Evolutionary conservation across 2,329 filamentous ascomycete genomes (phyloP).

Genomic region (Pyrenophora teres): DNA sequence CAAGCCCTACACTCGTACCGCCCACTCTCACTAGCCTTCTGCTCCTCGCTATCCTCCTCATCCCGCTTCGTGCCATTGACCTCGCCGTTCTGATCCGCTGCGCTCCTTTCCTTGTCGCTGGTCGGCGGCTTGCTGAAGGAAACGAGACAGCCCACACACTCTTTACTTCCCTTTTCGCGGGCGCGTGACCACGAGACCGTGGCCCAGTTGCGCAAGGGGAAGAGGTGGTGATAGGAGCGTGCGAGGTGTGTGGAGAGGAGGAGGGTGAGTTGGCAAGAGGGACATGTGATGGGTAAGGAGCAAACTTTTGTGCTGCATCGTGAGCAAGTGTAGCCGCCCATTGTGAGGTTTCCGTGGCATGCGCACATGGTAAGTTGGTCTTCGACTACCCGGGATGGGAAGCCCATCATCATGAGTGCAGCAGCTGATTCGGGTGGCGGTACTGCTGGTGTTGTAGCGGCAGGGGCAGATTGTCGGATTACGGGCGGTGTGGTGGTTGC

Average conservation of each 20-base stretch:
- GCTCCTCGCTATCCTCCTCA: slow-evolving; percentile 43
- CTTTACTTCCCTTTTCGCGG: slow-evolving; percentile 47
- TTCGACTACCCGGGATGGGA: slow-evolving; percentile 83
- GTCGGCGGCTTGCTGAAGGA: slow-evolving; percentile 63
- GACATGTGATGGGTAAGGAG: slow-evolving; percentile 85
- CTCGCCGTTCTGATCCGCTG: slow-evolving; percentile 17
- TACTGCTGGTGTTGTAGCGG: slow-evolving; percentile 38
- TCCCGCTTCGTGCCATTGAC: slow-evolving; percentile 22
- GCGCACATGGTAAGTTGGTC: slow-evolving; percentile 78
- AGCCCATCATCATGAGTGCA: slow-evolving; percentile 93
- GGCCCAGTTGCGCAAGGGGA: slow-evolving; percentile 76
- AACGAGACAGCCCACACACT: slow-evolving; percentile 79
- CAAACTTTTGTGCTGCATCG: slow-evolving; percentile 89
- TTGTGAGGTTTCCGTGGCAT: slow-evolving; percentile 81
- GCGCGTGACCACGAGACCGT: slow-evolving; percentile 86
- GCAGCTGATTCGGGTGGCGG: slow-evolving; percentile 48
- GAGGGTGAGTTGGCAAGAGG: slow-evolving; percentile 85
- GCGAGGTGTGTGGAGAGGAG: slow-evolving; percentile 76
- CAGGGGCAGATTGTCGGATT: slow-evolving; percentile 62
- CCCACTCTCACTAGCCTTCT: slow-evolving; percentile 73
- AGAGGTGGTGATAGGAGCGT: slow-evolving; percentile 48
- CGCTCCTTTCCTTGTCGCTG: slow-evolving; percentile 9
- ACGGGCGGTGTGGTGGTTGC: slow-evolving; percentile 87
- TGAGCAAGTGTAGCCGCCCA: slow-evolving; percentile 89
- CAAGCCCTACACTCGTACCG: slow-evolving; percentile 91